Evolutionary conservation across 2,329 filamentous ascomycete genomes (phyloP), one percentile per base, ranked within the genome.

Genomic region (Hymenoscyphus albidus): DNA sequence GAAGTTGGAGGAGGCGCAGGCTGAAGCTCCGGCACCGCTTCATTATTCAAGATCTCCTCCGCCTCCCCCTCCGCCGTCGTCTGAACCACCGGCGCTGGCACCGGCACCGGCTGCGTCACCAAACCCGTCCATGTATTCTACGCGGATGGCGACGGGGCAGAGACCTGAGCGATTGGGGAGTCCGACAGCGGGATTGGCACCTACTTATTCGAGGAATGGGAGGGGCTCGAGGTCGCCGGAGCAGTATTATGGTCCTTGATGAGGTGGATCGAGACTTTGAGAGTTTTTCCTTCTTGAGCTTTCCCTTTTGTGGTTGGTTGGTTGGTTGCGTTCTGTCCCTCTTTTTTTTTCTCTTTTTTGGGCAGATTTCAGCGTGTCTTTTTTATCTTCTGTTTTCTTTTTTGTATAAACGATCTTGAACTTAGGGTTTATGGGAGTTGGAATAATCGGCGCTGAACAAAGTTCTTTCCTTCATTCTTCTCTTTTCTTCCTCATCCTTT

Each of bases 201-300:
- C 61, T 2, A 58, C 40, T 6, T 58, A 51, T n/a, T 38, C 54
- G 1, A 55, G 39, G 14, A 51, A 38, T 10, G 61, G 55, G 38
- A 38, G 61, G 54, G 51, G 40, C 38, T 62, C 61, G 14, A 58
- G 61, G 31, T 55, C 61, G 54, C 61, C 61, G 27, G 61, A 62
- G 40, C 44, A 38, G 7, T 58, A 62, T 38, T 62, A 62, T 38
- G 14, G 54, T 16, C 61, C 61, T 38, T 58, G 35, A 35, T 35
- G 35, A 35, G 35, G 5, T 35, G 9, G 58, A 48, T 62, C 22
- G 31, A 18, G 38, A 54, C 14, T 35, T 27, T 44, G 42, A 44
- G n/a, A 14, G 6, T n/a, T 44, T n/a, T n/a, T 44, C n/a, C 14
- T 14, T 44, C n/a, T 44, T 18, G 44, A 5, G 6, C 12, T 51